Conservation (phyloP, 108 stramenopile species). For the Cylindrotheca closterium region DNA sequence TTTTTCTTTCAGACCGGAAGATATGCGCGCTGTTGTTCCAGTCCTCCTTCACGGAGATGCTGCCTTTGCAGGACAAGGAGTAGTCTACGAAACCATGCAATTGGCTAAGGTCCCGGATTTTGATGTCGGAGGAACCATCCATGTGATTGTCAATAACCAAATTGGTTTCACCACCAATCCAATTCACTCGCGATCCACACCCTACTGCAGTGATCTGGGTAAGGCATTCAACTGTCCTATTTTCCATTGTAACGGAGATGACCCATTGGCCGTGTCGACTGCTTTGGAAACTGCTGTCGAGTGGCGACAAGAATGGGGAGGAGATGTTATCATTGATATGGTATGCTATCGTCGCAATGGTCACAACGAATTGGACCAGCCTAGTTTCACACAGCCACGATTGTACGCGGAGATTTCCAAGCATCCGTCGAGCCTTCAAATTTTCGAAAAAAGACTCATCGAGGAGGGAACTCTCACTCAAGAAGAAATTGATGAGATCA, state of each 20-base stretch:
- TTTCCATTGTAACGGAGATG: conserved; percentile 99
- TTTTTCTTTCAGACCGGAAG: conserved; percentile 73
- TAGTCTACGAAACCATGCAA: conserved; percentile 99
- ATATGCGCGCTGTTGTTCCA: conserved; percentile 85
- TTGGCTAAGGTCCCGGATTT: conserved; percentile 89
- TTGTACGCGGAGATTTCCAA: conserved; percentile 89
- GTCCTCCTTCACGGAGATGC: conserved; percentile 99
- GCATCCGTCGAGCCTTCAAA: conserved; percentile 87
- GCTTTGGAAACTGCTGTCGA: conserved; percentile 97
- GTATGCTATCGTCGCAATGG: conserved; percentile 98
- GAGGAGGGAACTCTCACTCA: conserved; percentile 80
- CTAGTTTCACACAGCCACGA: conserved; percentile 96
- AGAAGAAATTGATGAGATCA: conserved; percentile 86
- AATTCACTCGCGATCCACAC: conserved; percentile 91
- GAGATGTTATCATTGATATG: conserved; percentile 98
- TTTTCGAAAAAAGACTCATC: conserved; percentile 83
- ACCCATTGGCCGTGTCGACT: conserved; percentile 94
- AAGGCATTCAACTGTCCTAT: conserved; percentile 99
- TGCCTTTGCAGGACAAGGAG: conserved; percentile 98
- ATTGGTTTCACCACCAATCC: conserved; percentile 99
- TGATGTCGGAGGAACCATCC: conserved; percentile 97
- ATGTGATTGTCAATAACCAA: conserved; percentile 99
- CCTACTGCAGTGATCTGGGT: conserved; percentile 96
- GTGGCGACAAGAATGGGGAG: conserved; percentile 94
- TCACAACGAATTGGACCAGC: conserved; percentile 99